Conservation (phyloP, 2,329 filamentous ascomycete genomes). For the Lachnellula occidentalis region DNA sequence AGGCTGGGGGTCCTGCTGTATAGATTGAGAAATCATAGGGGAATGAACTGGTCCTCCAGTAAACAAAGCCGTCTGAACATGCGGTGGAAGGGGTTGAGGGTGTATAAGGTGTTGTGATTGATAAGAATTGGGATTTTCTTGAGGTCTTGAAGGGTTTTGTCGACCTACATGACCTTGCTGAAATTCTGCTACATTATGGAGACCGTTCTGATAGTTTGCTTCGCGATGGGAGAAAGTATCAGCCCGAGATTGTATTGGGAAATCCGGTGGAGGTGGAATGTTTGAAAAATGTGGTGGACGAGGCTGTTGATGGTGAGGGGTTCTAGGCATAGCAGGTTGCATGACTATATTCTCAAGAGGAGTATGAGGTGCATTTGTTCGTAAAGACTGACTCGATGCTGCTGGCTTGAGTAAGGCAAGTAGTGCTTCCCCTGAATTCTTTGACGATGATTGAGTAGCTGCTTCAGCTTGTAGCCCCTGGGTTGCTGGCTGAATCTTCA, state of each 20-base stretch:
- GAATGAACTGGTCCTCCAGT: constrained; percentile 33
- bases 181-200: constrained; percentile 4
- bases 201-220: constrained; percentile 12
- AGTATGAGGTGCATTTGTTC: constrained; percentile 37
- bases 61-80: constrained; percentile 49
- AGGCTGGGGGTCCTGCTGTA: constrained; percentile 18
- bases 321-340: constrained; percentile 47
- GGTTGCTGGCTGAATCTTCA: constrained; percentile 50
- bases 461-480: constrained; percentile 40
- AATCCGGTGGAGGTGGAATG: constrained; percentile 44
- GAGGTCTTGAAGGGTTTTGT: constrained; percentile 16
- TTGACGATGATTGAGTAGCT: constrained; percentile 11
- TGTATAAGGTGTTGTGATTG: constrained; percentile 31
- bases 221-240: constrained; percentile 24
- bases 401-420: constrained; percentile 45
- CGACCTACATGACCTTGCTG: constrained; percentile 7
- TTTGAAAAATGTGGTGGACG: constrained; percentile 42
- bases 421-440: constrained; percentile 41
- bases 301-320: constrained; percentile 53
- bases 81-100: constrained; percentile 41
- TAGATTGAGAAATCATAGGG: constrained; percentile 29
- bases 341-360: constrained; percentile 49
- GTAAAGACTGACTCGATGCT: constrained; percentile 8
- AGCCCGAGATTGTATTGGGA: constrained; percentile 35
- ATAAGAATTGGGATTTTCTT: constrained; percentile 23